Percentiles rank a stretch among this genome's conserved stretches.
phyloP scores from a whole-genome alignment of 1,139 yeast species.

The Sugiyamaella xylanicola region DNA sequence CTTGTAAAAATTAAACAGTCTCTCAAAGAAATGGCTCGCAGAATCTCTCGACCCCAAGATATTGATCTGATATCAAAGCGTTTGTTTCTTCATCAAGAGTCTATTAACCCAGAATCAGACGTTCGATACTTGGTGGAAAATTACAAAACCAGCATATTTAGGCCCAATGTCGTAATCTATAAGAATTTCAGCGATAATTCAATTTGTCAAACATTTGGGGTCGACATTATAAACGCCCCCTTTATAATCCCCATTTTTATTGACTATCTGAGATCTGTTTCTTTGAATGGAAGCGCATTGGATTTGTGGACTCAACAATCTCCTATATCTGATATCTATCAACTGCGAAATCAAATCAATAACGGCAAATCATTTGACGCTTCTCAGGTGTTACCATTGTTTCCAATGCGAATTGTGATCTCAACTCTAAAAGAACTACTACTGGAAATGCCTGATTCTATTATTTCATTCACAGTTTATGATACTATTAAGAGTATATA shows the following conservation, averaged over 20 bases:
- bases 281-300: conserved; percentile 53
- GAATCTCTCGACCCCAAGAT: conserved; percentile 52
- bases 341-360: conserved; percentile 61
- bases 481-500: conserved; percentile 70
- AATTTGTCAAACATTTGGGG: conserved; percentile 77
- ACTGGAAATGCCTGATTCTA: conserved; percentile 79
- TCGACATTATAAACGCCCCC: conserved; percentile 69
- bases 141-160: conserved; percentile 68
- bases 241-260: conserved; percentile 62
- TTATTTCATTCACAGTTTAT: conserved; percentile 66
- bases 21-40: conserved; percentile 61
- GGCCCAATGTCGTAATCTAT: conserved; percentile 69
- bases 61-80: conserved; percentile 47
- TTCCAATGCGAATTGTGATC: conserved; percentile 60
- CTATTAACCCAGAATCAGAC: conserved; percentile 65
- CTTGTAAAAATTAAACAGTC: conserved; percentile 67
- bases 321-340: conserved; percentile 64
- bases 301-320: conserved; percentile 48
- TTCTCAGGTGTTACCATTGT: conserved; percentile 32
- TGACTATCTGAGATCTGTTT: conserved; percentile 67
- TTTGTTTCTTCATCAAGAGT: conserved; percentile 56
- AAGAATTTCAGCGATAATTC: conserved; percentile 64
- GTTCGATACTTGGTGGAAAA: conserved; percentile 60
- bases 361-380: conserved; percentile 46
- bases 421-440: conserved; percentile 71